Evolutionary conservation across 176 grass and related monocot species (phyloP).

Genomic region (Oryza nivara): DNA sequence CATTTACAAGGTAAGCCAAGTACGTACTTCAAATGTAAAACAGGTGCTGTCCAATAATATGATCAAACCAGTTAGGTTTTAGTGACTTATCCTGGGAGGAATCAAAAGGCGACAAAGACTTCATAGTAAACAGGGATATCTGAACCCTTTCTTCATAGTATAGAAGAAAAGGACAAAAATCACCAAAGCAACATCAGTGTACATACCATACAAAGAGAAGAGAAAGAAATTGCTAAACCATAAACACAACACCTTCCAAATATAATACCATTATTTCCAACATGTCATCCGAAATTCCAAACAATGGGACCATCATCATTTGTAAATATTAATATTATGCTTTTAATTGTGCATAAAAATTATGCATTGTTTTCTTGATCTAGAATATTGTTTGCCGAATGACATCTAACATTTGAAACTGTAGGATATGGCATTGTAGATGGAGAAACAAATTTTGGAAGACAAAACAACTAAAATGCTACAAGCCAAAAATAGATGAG

Average conservation of each 20-base stretch:
- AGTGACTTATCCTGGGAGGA: conserved; percentile 17
- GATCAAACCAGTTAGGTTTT: conserved; percentile 6
- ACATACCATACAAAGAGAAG: conserved; percentile 5
- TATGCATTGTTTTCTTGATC: neutral
- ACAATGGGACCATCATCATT: conserved; percentile 2
- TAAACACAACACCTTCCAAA: neutral
- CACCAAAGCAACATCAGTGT: neutral
- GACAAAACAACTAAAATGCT: conserved; percentile 13
- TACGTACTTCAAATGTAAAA: neutral
- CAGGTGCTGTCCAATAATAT: neutral
- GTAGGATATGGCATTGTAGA: neutral
- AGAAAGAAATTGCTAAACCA: neutral
- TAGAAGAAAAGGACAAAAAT: conserved; percentile 3
- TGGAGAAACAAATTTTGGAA: conserved; percentile 23
- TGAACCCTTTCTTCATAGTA: neutral
- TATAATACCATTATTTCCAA: neutral
- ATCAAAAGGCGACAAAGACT: neutral
- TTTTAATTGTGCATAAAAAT: conserved; percentile 4
- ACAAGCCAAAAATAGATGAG: conserved; percentile 39
- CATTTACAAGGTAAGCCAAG: conserved; percentile 20
- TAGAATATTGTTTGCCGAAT: neutral
- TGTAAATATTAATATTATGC: conserved; percentile 4
- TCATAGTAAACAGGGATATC: conserved; percentile 5
- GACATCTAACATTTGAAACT: conserved; percentile 9
- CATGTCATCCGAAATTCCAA: neutral